Percentiles rank a stretch among this genome's conserved stretches.
Conservation (phyloP, 257 asterid genomes). For the Echium plantagineum region DNA sequence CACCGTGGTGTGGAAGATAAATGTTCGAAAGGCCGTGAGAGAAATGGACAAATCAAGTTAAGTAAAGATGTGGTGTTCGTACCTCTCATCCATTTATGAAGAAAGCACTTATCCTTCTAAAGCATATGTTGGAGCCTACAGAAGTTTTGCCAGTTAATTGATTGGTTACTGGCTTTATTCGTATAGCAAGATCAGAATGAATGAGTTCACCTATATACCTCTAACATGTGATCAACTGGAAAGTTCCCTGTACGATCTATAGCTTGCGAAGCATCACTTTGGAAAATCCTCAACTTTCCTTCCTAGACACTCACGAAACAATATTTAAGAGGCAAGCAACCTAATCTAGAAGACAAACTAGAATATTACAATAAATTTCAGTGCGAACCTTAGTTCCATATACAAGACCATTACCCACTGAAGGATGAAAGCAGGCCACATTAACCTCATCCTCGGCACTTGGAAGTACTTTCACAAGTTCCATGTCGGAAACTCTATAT, state of each 20-base stretch:
- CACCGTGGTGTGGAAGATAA: too few species aligned
- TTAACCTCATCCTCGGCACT: constrained; percentile 98
- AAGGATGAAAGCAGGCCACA: constrained; percentile 95
- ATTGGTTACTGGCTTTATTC: neutral
- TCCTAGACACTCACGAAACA: constrained; percentile 39
- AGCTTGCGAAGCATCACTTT: constrained; percentile 46
- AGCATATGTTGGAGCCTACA: constrained; percentile 63
- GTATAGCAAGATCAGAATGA: neutral
- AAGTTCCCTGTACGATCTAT: constrained; percentile 28
- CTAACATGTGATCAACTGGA: constrained; percentile 55
- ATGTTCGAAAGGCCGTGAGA: too few species aligned
- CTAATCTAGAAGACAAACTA: constrained; percentile 3
- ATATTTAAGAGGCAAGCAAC: constrained; percentile 2
- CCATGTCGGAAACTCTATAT: constrained; percentile 89
- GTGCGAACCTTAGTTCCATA: constrained; percentile 87
- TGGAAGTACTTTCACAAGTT: constrained; percentile 92
- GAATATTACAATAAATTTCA: neutral
- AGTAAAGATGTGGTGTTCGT: neutral
- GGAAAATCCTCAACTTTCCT: constrained; percentile 90
- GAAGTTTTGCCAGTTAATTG: constrained; percentile 5
- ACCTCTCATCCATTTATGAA: neutral
- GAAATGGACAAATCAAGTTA: neutral
- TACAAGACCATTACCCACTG: constrained; percentile 89
- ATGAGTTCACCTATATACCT: constrained; percentile 30
- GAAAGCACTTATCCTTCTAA: constrained; percentile 27